Conservation (phyloP, 805 yeast genomes). For the Pichia occidentalis region DNA sequence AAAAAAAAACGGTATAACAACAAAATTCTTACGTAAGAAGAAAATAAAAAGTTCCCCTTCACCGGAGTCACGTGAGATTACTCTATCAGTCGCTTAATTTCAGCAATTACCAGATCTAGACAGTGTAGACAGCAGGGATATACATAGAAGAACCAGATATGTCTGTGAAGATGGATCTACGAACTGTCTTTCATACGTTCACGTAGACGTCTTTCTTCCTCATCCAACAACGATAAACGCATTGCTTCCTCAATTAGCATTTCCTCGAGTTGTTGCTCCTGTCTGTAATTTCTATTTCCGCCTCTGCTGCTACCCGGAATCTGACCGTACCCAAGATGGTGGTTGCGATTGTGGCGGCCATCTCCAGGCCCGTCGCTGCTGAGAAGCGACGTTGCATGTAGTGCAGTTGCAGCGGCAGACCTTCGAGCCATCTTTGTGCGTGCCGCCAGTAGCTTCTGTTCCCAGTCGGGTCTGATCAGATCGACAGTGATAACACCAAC, state of each 20-base stretch:
- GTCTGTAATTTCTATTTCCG: conserved; percentile 23
- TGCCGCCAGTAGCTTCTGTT: conserved; percentile 61
- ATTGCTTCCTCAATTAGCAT: conserved; percentile 83
- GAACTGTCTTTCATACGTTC: conserved; percentile 14
- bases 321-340: background rate
- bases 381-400: conserved; percentile 79
- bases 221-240: conserved; percentile 64
- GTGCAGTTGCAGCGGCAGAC: conserved; percentile 90
- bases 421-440: conserved; percentile 72
- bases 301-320: conserved; percentile 24
- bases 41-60: no score
- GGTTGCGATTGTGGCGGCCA: conserved; percentile 69
- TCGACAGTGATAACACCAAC: conserved; percentile 75
- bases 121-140: background rate
- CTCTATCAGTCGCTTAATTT: no score
- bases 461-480: conserved; percentile 90
- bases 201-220: conserved; percentile 44
- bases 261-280: conserved; percentile 49
- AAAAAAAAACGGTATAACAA: no score
- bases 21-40: no score
- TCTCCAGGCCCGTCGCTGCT: conserved; percentile 57
- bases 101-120: no score
- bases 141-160: background rate
- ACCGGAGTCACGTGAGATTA: no score
- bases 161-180: background rate